phyloP scores from a whole-genome alignment of 768 basidiomycete species.

The Naganishia antarctica region DNA sequence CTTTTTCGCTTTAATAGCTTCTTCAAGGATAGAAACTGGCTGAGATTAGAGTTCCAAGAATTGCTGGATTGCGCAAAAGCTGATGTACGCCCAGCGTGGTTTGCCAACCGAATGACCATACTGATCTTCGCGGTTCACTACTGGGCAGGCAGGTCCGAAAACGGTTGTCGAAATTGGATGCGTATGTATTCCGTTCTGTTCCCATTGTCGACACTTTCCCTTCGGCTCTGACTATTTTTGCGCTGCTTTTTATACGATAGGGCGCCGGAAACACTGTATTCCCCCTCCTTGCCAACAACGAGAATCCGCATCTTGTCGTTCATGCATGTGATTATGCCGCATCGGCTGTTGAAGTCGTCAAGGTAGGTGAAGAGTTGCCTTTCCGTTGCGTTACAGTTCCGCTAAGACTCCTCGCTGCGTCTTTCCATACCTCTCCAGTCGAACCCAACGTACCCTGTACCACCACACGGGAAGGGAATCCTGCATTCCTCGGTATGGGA shows the following conservation, averaged over 20 bases:
- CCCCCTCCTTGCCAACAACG: constrained; percentile 74
- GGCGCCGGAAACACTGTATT: constrained; percentile 95
- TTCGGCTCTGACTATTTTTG: background rate
- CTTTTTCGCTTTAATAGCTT: constrained; percentile 59
- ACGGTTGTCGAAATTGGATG: constrained; percentile 86
- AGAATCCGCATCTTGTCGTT: constrained; percentile 69
- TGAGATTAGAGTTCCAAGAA: constrained; percentile 92
- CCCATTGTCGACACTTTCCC: too few relatives aligned
- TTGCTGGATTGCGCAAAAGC: constrained; percentile 65
- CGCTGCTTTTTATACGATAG: constrained; percentile 40
- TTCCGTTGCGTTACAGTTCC: background rate
- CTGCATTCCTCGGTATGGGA: constrained; percentile 88
- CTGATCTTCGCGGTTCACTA: background rate
- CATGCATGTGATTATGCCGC: constrained; percentile 86
- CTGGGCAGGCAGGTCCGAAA: constrained; percentile 66
- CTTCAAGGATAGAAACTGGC: constrained; percentile 92
- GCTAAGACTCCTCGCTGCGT: background rate
- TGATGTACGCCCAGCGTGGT: constrained; percentile 44
- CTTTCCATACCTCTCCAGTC: constrained; percentile 52
- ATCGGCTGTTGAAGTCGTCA: constrained; percentile 82
- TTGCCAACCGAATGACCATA: too few relatives aligned
- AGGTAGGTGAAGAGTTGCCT: constrained; percentile 55
- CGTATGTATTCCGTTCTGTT: constrained; percentile 48
- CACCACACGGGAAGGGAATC: constrained; percentile 59
- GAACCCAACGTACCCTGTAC: constrained; percentile 64